Conservation (phyloP, 1,284 basidiomycete genomes). For the Ustilago curta region DNA sequence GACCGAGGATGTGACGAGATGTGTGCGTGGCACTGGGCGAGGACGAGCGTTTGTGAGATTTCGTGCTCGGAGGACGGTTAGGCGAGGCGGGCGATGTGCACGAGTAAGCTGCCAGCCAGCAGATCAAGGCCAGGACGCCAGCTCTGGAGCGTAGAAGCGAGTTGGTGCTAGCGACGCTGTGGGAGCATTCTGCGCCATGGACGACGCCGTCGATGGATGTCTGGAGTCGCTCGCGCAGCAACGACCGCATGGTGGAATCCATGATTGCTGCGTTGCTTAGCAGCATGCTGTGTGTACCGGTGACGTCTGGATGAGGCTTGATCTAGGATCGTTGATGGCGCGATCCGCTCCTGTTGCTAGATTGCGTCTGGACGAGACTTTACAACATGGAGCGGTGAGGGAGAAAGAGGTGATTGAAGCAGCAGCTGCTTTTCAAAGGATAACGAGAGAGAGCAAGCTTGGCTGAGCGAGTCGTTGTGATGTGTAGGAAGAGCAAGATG, state of each 20-base stretch:
- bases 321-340: not conserved
- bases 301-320: not conserved
- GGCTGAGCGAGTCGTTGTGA: not conserved
- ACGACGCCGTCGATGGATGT: slow-evolving; percentile 40
- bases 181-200: slow-evolving; percentile 31
- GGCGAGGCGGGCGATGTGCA: slow-evolving; percentile 27
- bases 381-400: slow-evolving; percentile 4
- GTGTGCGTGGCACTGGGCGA: not conserved
- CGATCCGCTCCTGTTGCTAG: not conserved
- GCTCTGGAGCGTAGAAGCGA: slow-evolving; percentile 33
- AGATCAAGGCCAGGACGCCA: slow-evolving; percentile 34
- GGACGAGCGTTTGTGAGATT: not conserved
- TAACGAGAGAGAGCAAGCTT: too few species aligned
- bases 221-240: slow-evolving; percentile 37
- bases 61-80: not conserved
- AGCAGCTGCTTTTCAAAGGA: too few species aligned
- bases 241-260: slow-evolving; percentile 33
- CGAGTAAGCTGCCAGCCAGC: slow-evolving; percentile 46
- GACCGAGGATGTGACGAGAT: slow-evolving; percentile 6
- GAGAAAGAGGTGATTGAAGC: not conserved
- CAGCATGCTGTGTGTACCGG: slow-evolving; percentile 10
- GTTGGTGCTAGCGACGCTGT: slow-evolving; percentile 21
- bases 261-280: slow-evolving; percentile 16
- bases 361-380: not conserved
- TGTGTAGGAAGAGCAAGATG: not conserved